Evolutionary conservation across 805 yeast genomes (phyloP).

Genomic region (Candida namnaoensis): DNA sequence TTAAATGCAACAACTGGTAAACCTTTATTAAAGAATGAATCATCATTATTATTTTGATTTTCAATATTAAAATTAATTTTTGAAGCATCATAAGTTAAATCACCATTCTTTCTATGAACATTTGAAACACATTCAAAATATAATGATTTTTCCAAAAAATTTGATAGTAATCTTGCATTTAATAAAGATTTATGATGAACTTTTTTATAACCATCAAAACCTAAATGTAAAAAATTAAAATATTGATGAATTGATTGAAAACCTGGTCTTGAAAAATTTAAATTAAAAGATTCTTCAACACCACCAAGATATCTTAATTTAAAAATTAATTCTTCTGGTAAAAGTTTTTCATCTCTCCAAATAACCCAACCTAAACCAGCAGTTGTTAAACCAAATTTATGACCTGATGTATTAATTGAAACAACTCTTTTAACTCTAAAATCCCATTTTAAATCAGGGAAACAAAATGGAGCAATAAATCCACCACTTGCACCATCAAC

Average conservation of each 20-base stretch:
- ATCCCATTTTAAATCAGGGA: constrained; percentile 78
- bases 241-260: constrained; percentile 87
- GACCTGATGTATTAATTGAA: constrained; percentile 86
- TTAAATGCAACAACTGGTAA: constrained; percentile 87
- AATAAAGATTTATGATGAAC: constrained; percentile 54
- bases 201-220: constrained; percentile 60
- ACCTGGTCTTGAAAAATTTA: constrained; percentile 90
- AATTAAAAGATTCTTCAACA: constrained; percentile 74
- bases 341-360: constrained; percentile 57
- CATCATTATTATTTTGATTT: constrained; percentile 21
- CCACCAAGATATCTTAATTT: constrained; percentile 83
- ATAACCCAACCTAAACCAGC: constrained; percentile 93
- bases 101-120: constrained; percentile 55
- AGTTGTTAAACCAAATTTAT: constrained; percentile 83
- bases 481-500: constrained; percentile 95
- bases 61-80: constrained; percentile 18
- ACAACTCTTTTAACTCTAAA: constrained; percentile 69
- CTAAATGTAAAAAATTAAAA: constrained; percentile 66
- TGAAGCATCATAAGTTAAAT: constrained; percentile 12
- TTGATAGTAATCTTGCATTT: constrained; percentile 62
- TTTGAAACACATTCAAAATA: constrained; percentile 69
- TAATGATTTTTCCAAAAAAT: constrained; percentile 53
- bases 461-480: constrained; percentile 76
- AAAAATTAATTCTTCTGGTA: constrained; percentile 70
- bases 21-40: constrained; percentile 56